Percentiles rank a stretch among this genome's conserved stretches.
These are phyloP conservation scores for Sisymbrium altissimum DNA, from an alignment of 345 rosid genomes.

Conservation along the genomic window DNA sequence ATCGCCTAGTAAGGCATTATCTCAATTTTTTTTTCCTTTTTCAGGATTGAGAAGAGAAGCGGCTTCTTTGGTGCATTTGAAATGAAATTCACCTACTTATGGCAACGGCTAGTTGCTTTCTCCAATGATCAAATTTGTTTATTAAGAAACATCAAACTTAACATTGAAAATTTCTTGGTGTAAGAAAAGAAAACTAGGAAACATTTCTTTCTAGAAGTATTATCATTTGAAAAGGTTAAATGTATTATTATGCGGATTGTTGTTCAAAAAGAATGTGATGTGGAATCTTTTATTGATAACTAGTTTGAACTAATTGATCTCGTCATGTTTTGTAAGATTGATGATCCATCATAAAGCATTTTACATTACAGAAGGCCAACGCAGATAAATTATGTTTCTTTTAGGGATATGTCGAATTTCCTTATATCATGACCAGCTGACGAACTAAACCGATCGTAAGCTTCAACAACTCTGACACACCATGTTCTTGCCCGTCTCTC, in stretches of 20 bases:
- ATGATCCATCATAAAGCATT: not conserved
- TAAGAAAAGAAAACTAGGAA: too few relatives aligned
- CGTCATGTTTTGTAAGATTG: not conserved
- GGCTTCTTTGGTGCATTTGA: not conserved
- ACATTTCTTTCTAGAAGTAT: not conserved
- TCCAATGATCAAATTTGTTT: not conserved
- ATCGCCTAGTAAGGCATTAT: not conserved
- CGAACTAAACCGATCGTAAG: not conserved
- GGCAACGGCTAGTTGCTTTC: constrained; percentile 22
- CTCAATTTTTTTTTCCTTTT: not conserved
- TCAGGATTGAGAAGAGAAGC: not conserved
- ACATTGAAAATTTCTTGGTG: too few relatives aligned
- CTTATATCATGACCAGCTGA: not conserved
- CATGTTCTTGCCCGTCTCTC: not conserved
- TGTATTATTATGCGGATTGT: not conserved
- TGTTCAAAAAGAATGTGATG: not conserved
- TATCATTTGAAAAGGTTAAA: not conserved
- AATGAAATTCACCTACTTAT: not conserved
- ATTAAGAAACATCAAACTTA: not conserved
- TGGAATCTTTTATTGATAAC: not conserved
- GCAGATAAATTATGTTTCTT: not conserved
- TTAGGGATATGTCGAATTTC: too few relatives aligned
- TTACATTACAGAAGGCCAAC: not conserved
- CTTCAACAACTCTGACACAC: not conserved
- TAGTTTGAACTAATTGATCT: not conserved